A percentile compares a stretch with the other conserved stretches of the same genome.
These are phyloP conservation scores for Talaromyces sp. DNA, from an alignment of 2,329 filamentous ascomycete species.

Conservation along the genomic window DNA sequence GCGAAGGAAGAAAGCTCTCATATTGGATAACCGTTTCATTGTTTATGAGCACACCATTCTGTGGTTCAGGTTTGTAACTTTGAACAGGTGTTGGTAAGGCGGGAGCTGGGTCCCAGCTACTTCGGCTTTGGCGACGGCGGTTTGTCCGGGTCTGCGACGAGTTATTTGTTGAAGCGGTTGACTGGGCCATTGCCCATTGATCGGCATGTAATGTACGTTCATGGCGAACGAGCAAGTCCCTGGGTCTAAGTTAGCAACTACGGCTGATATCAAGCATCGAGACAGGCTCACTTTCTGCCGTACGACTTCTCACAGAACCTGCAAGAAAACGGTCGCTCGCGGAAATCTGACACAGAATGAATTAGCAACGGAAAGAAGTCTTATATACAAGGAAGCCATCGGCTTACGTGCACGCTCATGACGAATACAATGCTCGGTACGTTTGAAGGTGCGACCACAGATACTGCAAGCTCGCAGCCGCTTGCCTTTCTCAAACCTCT, in stretches of 20 bases:
- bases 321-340: constrained; percentile 30
- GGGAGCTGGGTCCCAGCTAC: constrained; percentile 2
- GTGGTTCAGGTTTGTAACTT: constrained; percentile 6
- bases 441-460: constrained; percentile 29
- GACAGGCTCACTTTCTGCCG: constrained; percentile 26
- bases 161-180: constrained; percentile 2
- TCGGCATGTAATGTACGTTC: constrained; percentile 29
- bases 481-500: constrained; percentile 13
- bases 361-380: background rate
- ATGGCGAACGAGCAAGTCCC: constrained; percentile 32
- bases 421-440: constrained; percentile 30
- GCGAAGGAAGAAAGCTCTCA: constrained; percentile 14
- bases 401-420: constrained; percentile 29
- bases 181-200: constrained; percentile 18
- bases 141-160: constrained; percentile 7
- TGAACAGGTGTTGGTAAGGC: constrained; percentile 2
- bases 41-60: constrained; percentile 5
- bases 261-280: background rate
- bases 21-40: constrained; percentile 11
- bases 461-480: constrained; percentile 20
- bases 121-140: constrained; percentile 11
- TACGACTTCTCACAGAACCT: constrained; percentile 29
- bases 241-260: constrained; percentile 8
- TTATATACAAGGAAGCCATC: background rate
- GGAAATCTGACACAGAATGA: constrained; percentile 20